phyloP scores from a whole-genome alignment of 805 yeast genomes.

The Saturnispora sekii region DNA sequence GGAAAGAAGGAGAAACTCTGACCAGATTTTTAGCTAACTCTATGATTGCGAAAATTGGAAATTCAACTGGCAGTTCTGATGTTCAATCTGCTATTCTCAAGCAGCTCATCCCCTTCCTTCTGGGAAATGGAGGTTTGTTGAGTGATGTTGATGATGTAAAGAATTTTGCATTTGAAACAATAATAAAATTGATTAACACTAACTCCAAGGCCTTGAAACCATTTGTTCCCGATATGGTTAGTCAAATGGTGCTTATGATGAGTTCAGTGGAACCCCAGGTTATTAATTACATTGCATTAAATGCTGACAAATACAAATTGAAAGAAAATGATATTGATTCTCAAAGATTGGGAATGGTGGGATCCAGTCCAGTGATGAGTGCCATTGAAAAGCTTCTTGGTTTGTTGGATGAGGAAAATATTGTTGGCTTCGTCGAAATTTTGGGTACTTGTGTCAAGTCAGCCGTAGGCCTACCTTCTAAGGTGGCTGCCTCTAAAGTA shows the following conservation, averaged over 20 bases:
- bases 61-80: conserved; percentile 34
- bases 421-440: conserved; percentile 39
- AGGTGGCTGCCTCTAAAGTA: conserved; percentile 73
- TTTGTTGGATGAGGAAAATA: conserved; percentile 39
- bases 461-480: conserved; percentile 85
- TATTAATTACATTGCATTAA: conserved; percentile 72
- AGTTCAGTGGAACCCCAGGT: conserved; percentile 89
- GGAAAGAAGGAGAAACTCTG: conserved; percentile 66
- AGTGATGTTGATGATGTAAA: conserved; percentile 83
- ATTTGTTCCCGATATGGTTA: conserved; percentile 58
- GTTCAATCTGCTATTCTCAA: conserved; percentile 33
- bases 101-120: conserved; percentile 64
- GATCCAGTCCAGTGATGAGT: conserved; percentile 82
- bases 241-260: conserved; percentile 60
- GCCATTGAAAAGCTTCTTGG: conserved; percentile 66
- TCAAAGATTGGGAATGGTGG: conserved; percentile 59
- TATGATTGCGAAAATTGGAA: conserved; percentile 48
- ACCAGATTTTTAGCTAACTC: conserved; percentile 57
- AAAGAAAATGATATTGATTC: conserved; percentile 67
- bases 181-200: conserved; percentile 60
- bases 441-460: conserved; percentile 49
- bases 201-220: conserved; percentile 53
- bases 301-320: conserved; percentile 81
- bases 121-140: conserved; percentile 69
- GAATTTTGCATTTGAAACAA: conserved; percentile 61